A percentile compares a stretch with the other conserved stretches of the same genome.
phyloP scores from a whole-genome alignment of 805 yeast genomes.

The Ogataea zsoltii region DNA sequence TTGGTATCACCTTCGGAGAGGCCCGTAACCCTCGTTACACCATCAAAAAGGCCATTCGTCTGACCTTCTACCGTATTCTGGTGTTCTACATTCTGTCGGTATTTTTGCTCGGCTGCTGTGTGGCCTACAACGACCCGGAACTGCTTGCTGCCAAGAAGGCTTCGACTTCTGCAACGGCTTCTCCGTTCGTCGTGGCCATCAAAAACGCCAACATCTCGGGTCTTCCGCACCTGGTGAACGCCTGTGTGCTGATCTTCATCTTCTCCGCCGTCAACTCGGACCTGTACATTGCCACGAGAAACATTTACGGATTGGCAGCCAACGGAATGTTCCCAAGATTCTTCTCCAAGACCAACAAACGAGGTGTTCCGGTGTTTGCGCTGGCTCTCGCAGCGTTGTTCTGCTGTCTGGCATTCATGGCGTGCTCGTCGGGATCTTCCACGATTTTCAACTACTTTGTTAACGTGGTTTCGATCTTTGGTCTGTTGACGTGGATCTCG shows the following conservation, averaged over 20 bases:
- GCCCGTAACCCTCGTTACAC: constrained; percentile 48
- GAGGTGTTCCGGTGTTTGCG: constrained; percentile 71
- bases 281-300: constrained; percentile 75
- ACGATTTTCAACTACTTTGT: constrained; percentile 68
- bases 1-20: constrained; percentile 52
- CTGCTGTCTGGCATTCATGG: constrained; percentile 71
- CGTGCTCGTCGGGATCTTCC: constrained; percentile 55
- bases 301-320: constrained; percentile 67
- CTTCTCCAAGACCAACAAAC: constrained; percentile 61
- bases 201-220: constrained; percentile 62
- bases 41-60: constrained; percentile 53
- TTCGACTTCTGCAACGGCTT: constrained; percentile 63
- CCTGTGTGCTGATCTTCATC: constrained; percentile 72
- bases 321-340: constrained; percentile 74
- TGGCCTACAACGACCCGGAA: constrained; percentile 48
- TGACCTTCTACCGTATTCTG: constrained; percentile 56
- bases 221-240: constrained; percentile 75
- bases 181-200: constrained; percentile 85
- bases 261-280: constrained; percentile 83
- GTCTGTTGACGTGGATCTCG: constrained; percentile 73
- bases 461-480: constrained; percentile 74
- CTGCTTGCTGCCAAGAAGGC: constrained; percentile 47
- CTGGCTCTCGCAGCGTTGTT: constrained; percentile 51
- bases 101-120: constrained; percentile 58
- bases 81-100: constrained; percentile 53